These are phyloP conservation scores for Colletotrichum sidae DNA, from an alignment of 2,329 filamentous ascomycete species.

Conservation along the genomic window DNA sequence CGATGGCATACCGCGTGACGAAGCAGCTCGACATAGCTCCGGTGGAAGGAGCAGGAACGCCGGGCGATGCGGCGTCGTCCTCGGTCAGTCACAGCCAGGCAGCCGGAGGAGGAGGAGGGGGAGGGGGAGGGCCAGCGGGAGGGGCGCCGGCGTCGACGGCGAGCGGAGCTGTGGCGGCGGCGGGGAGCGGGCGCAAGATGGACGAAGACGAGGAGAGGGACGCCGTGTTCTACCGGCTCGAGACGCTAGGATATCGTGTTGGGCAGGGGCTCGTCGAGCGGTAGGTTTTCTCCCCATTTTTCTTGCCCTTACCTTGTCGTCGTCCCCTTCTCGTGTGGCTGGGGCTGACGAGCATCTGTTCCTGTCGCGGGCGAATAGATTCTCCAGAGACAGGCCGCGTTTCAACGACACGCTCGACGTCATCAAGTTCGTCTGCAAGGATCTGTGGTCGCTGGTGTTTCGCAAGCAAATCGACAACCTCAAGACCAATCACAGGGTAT, in stretches of 20 bases:
- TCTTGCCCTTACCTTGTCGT: neutral
- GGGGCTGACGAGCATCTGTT: slow-evolving; percentile 4
- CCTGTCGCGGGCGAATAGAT: slow-evolving; percentile 58
- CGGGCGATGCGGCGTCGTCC: slow-evolving; percentile 14
- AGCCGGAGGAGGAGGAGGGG: slow-evolving; percentile 20
- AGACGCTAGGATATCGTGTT: slow-evolving; percentile 88
- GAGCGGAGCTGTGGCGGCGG: slow-evolving; percentile 34
- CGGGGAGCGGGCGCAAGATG: slow-evolving; percentile 49
- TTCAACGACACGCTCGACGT: slow-evolving; percentile 94
- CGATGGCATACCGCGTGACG: slow-evolving; percentile 88
- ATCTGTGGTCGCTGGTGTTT: slow-evolving; percentile 94
- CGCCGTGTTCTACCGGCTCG: slow-evolving; percentile 85
- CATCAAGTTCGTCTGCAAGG: slow-evolving; percentile 99
- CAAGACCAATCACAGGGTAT: slow-evolving; percentile 93
- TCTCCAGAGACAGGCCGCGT: slow-evolving; percentile 84
- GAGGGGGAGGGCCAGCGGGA: neutral
- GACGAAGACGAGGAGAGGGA: slow-evolving; percentile 88
- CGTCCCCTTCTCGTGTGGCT: neutral
- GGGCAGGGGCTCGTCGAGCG: slow-evolving; percentile 92
- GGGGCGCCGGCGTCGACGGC: slow-evolving; percentile 39
- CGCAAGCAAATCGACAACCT: slow-evolving; percentile 98
- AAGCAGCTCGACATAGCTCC: slow-evolving; percentile 72
- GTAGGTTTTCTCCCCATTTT: slow-evolving; percentile 58
- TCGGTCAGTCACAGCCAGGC: slow-evolving; percentile 25
- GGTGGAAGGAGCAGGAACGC: slow-evolving; percentile 44